Conservation (phyloP, 495 filamentous ascomycete species). For the Penicillium robsamsonii region DNA sequence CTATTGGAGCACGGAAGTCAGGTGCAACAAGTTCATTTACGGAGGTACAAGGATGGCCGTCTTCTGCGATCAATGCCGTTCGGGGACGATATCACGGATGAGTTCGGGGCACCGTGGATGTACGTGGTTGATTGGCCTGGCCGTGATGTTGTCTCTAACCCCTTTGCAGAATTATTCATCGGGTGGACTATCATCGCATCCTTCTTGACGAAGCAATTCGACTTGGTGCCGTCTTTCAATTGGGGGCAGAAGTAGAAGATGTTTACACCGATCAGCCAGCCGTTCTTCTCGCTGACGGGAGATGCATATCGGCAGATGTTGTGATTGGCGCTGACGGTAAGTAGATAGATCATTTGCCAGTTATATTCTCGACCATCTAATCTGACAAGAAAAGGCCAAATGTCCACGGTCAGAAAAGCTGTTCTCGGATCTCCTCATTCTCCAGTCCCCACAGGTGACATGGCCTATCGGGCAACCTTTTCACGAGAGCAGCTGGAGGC, state of each 20-base stretch:
- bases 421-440: conserved; percentile 37
- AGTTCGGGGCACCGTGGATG: conserved; percentile 28
- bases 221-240: conserved; percentile 38
- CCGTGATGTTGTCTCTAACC: background rate
- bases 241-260: conserved; percentile 1
- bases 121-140: conserved; percentile 7
- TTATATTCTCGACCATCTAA: conserved; percentile 39
- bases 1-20: conserved; percentile 41
- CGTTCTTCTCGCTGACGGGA: background rate
- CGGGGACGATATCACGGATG: conserved; percentile 16
- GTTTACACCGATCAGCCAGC: background rate
- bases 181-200: conserved; percentile 1
- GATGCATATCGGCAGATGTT: conserved; percentile 7
- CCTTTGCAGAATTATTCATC: conserved; percentile 18
- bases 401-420: conserved; percentile 39
- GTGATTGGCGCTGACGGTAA: conserved; percentile 13
- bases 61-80: conserved; percentile 36
- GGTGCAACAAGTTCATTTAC: conserved; percentile 51
- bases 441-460: conserved; percentile 54
- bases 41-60: conserved; percentile 51
- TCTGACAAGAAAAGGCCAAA: conserved; percentile 38
- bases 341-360: conserved; percentile 13
- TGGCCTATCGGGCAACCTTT: conserved; percentile 60
- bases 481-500: conserved; percentile 46
- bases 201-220: conserved; percentile 26